Evolutionary conservation across 2,329 filamentous ascomycete genomes (phyloP), one percentile per base, ranked within the genome.

Genomic region (Fulvia fulva): DNA sequence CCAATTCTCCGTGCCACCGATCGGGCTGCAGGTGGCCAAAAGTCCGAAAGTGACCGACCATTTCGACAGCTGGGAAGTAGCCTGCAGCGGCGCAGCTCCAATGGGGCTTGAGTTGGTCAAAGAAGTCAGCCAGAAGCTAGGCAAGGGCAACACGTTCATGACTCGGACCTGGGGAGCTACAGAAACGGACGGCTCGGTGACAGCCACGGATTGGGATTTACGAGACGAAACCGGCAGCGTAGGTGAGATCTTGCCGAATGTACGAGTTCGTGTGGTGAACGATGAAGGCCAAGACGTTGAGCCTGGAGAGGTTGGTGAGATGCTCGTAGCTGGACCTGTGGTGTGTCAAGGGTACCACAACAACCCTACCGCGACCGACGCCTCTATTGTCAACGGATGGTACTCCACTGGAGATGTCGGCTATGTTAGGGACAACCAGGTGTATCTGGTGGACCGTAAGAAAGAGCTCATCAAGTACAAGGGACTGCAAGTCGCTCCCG

Each of bases 1-100:
- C 52, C 80, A 86, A 67, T 83, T 84, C 68, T 82, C 78, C 5
- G 84, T 87, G 1, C 85, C 85, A 8, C 83, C 84, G 1, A 83
- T 87, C 55, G 85, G 77, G 64, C 76, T 86, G 14, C 76, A 80
- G 16, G 82, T 88, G 57, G 80, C 82, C 6, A 86, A 86, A 69
- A 76, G 75, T 30, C 77, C 81, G 0, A 69, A 76, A 0, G 83
- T 85, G 1, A 82, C 73, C 9, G 79, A 84, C 54, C 83, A 86
- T 45, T 82, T 87, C 59, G 76, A 76, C 28, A 70, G 71, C 0
- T 69, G 86, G 23, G 71, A 78, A 28, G 67, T 76, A 1, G 83
- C 81, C 0, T 69, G 0, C 5, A 59, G 49, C 6, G 60, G 60
- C 30, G 50, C 60, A 12, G 60, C 60, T 23, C 60, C 60, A 2